Percentiles rank a stretch among this genome's conserved stretches.
Conservation (phyloP, 306 rosid genomes). For the Prunus armeniaca region DNA sequence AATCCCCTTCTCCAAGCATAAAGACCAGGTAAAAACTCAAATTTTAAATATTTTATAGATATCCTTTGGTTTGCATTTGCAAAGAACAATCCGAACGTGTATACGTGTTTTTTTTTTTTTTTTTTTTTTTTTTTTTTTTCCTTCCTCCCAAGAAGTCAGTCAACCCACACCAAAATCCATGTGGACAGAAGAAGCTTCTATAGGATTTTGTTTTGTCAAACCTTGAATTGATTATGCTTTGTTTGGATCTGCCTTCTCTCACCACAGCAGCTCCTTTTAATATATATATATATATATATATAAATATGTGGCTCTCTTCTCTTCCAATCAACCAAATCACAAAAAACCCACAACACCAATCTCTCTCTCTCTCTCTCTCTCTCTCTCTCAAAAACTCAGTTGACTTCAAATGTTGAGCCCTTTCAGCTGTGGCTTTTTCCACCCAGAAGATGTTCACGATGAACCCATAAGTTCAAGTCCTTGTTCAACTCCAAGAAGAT, state of each 20-base stretch:
- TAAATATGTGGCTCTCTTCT: background rate
- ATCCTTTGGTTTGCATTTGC: background rate
- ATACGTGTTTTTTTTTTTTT: background rate
- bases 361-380: background rate
- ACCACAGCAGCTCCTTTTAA: background rate
- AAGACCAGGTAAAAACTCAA: background rate
- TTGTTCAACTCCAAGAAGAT: conserved; percentile 43
- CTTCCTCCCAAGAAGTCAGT: conserved; percentile 1
- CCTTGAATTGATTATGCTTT: conserved; percentile 38
- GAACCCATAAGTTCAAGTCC: conserved; percentile 29
- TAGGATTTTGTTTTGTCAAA: conserved; percentile 28
- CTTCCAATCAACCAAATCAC: conserved; percentile 15
- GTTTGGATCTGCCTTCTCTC: conserved; percentile 35
- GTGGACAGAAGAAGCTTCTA: conserved; percentile 48
- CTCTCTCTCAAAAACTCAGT: background rate
- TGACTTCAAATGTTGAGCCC: conserved; percentile 38
- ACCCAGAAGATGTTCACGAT: conserved; percentile 36
- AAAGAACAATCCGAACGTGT: background rate
- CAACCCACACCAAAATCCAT: conserved; percentile 13
- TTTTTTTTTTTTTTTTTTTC: background rate
- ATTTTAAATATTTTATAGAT: background rate
- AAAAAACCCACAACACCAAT: background rate
- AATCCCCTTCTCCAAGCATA: background rate
- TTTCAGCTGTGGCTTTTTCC: conserved; percentile 48
- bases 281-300: background rate